phyloP scores from a whole-genome alignment of 2,329 filamentous ascomycete species.

The Colletotrichum falcatum region DNA sequence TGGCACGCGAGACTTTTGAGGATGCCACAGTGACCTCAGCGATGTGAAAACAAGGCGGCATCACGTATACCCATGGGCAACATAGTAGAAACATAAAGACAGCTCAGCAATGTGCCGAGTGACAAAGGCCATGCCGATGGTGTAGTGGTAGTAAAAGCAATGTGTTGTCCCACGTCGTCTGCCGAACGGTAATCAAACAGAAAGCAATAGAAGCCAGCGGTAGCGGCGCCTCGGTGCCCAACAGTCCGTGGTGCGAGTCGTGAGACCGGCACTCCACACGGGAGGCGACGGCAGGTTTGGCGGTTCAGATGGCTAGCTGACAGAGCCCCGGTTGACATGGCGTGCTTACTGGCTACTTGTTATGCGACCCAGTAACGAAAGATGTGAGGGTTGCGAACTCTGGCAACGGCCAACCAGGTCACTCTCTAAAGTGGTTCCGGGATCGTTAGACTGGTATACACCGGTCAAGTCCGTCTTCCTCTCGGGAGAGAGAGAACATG shows the following conservation, averaged over 20 bases:
- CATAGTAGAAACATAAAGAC: neutral
- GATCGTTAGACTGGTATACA: neutral
- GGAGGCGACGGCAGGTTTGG: slow-evolving; percentile 28
- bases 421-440: neutral
- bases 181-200: slow-evolving; percentile 3
- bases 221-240: slow-evolving; percentile 62
- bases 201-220: slow-evolving; percentile 55
- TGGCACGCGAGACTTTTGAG: neutral
- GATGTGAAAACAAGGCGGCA: slow-evolving; percentile 7
- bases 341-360: slow-evolving; percentile 38
- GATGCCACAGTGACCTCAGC: neutral
- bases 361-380: slow-evolving; percentile 42
- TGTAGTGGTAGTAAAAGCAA: slow-evolving; percentile 19
- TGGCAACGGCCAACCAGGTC: neutral
- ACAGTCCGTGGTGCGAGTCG: slow-evolving; percentile 53
- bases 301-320: slow-evolving; percentile 36
- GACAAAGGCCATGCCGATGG: slow-evolving; percentile 7
- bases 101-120: neutral
- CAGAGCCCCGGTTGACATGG: slow-evolving; percentile 37
- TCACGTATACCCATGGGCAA: slow-evolving; percentile 13
- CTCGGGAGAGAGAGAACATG: slow-evolving; percentile 11
- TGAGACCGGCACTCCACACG: slow-evolving; percentile 50
- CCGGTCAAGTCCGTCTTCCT: neutral
- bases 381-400: slow-evolving; percentile 4
- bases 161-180: slow-evolving; percentile 61